Base-by-base conservation (phyloP, 768 basidiomycete genomes). In the Stropharia rugosoannulata region DNA sequence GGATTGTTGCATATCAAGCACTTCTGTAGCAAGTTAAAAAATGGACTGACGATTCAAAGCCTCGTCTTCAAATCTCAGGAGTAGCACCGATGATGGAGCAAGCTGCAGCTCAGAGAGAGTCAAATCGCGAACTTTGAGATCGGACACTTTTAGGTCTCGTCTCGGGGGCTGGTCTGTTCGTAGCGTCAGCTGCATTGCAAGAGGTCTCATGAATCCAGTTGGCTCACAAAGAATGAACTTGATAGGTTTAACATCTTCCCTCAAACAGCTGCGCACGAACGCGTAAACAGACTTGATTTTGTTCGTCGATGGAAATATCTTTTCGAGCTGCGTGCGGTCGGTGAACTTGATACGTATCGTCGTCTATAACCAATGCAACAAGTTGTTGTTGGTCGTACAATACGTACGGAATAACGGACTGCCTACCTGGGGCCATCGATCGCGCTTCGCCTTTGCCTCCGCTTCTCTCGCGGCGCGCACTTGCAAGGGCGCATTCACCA, bases 221-320 rank as follows among this genome's bases (percentile, higher is more conserved):
- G 35, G 79, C 85, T 50, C 62, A 95, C 93, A 95, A 38, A 96
- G 77, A 38, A 93, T 78, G 64, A 94, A 96, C 63, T 93, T 92
- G 70, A 83, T 82, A 3, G 85, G 79, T 66, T 90, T 85, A 43
- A 86, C 83, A 58, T 93, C 90, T 54, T 90, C 89, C 41, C 83
- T 74, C 35, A 96, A 73, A 18, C 83, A 81, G 32, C 76, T 72
- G 35, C 87, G 81, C 50, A 94, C 91, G 59, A 95, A 95, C 9
- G 89, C 90, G 66, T 96, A 95, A 8, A 96, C 83, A 2, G 87
- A 77, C 48, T 82, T 81, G 49, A 96, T 92, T 68, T 89, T 94
- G 70, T 85, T 83, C 3, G 80, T 81, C 5, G 93, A 94, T 3
- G 84, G 78, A 64, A 95, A 95, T 0, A 72, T 70, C 62, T 83